A percentile compares a stretch with the other conserved stretches of the same genome.
phyloP scores from a whole-genome alignment of 495 filamentous ascomycete species.

The Aspergillus leporis region DNA sequence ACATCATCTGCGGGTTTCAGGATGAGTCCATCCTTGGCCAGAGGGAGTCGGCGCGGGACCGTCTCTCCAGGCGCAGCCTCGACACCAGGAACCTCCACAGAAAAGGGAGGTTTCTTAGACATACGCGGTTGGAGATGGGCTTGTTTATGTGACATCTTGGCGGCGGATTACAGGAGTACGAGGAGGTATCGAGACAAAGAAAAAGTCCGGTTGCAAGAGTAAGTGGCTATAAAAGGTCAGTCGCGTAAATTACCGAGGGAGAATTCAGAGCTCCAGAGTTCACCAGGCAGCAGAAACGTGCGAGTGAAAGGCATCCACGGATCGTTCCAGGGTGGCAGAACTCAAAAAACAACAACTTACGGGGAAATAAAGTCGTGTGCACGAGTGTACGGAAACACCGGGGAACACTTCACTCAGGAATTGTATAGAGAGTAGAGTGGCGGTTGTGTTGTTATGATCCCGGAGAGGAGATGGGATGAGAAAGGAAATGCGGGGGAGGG shows the following conservation, averaged over 20 bases:
- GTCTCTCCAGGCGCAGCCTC: constrained; percentile 82
- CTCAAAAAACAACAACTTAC: constrained; percentile 9
- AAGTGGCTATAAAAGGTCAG: background rate
- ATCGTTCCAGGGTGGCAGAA: constrained; percentile 48
- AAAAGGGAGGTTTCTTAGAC: constrained; percentile 62
- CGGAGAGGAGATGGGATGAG: constrained; percentile 34
- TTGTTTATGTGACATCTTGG: constrained; percentile 50
- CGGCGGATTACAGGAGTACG: constrained; percentile 8
- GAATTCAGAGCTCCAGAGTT: background rate
- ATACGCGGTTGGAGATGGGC: constrained; percentile 63
- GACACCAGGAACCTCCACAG: constrained; percentile 74
- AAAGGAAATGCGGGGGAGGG: constrained; percentile 26
- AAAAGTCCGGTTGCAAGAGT: constrained; percentile 1
- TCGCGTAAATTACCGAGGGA: background rate
- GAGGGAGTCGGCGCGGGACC: constrained; percentile 77
- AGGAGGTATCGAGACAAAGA: constrained; percentile 1
- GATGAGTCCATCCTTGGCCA: constrained; percentile 68
- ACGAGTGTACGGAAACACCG: background rate
- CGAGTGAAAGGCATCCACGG: constrained; percentile 4
- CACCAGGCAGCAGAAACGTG: background rate
- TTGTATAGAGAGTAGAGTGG: background rate
- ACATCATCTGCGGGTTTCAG: constrained; percentile 68
- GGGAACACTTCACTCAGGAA: background rate
- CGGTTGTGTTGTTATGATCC: background rate
- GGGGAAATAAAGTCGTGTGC: background rate